Evolutionary conservation across 1,139 yeast species (phyloP), one percentile per base, ranked within the genome.

Genomic region (Hanseniaspora uvarum): DNA sequence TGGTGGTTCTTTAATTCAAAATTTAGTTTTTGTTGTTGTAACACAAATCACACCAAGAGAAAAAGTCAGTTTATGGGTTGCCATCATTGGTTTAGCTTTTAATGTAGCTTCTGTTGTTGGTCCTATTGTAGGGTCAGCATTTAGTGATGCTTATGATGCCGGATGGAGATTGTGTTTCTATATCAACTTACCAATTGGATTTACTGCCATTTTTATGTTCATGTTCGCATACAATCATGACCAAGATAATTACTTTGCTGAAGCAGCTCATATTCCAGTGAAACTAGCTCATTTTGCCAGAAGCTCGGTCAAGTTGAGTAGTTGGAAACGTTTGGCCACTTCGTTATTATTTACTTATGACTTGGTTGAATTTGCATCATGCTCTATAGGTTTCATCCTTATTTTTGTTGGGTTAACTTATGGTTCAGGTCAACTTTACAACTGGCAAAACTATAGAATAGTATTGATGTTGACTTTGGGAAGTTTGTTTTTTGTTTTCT

Each of bases 161-260:
- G 70, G 79, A 18, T 84, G 92, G 92, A 73, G 92, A 64, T 83
- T 89, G 89, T 80, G 86, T 60, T 84, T 83, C 65, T 84, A 79
- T 65, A 73, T 84, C 60, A 83, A 83, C 63, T 66, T 84, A 56
- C 87, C 89, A 5, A 68, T 82, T 49, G 85, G 86, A 18, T 87
- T 83, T 0, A 58, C 74, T 4, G 81, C 84, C 0, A 66, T 75
- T 18, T 63, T 67, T 0, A 62, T 76, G 21, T 70, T 83, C 50
- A 56, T 70, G 7, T 61, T 72, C 46, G 71, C 76, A n/a, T 81
- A 79, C 66, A 71, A 75, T 44, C 85, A 87, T 37, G 53, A 50
- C 16, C 40, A 45, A n/a, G 40, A 30, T 12, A 14, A 45, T 10
- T 45, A 52, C 36, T 10, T 31, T 7, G 26, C 2, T 5, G 46